Base-by-base conservation (phyloP, 345 rosid genomes). In the Acer yangbiense region DNA sequence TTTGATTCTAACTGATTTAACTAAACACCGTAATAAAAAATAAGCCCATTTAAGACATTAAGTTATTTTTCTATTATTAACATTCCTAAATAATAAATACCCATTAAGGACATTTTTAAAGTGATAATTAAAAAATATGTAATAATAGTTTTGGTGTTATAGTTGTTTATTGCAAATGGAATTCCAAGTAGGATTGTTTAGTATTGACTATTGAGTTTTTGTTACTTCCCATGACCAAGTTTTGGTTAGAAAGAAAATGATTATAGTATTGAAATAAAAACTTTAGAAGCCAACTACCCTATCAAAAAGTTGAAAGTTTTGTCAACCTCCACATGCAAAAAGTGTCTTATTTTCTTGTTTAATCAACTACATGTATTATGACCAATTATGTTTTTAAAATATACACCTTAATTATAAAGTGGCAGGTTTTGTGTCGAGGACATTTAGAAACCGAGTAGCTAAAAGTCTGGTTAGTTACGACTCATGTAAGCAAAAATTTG, bases 241-340 rank as follows among this genome's bases (percentile, higher is more conserved):
- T 77, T 76, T 50, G 62, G 69, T 76, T 50, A 46, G 23, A 64
- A 29, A 29, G 41, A 69, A 84, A 74, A 17, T 65, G 5, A 73
- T 74, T 67, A 71, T 29, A 32, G 27, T 17, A 74, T 70, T 46
- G 70, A 78, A 78, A 39, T 41, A 55, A 13, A 17, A 74, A 76
- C 74, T 52, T 84, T 86, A 70, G 41, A 65, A 86, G 80, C 89
- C 92, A 89, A 91, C 93, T 79, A 81, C 93, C 75, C 85, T 80
- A 23, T 76, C 60, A 46, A 55, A 88, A 87, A 85, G 83, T 44
- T 66, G 73, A n/a, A 32, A 57, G 78, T 81, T 86, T 83, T 73
- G 81, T 77, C 88, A 90, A 88, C 90, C 86, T 80, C 89, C 97
- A 86, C 97, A 88, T 86, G 93, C 88, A 81, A 74, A 83, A 88